Base-by-base conservation (phyloP, 176 grass and related monocot species). In the Raddia guianensis region DNA sequence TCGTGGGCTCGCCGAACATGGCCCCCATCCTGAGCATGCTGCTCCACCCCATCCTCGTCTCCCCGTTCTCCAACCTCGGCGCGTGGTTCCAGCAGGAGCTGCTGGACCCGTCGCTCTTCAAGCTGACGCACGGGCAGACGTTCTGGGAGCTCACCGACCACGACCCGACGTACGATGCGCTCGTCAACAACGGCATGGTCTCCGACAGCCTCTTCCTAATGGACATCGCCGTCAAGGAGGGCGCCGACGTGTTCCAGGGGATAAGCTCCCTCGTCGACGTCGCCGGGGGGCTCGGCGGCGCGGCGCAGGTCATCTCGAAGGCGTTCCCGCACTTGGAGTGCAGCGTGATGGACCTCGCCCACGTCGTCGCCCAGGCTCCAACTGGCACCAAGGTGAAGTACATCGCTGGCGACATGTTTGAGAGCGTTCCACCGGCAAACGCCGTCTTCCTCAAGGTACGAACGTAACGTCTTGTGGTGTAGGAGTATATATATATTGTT, bases 381-480 rank as follows among this genome's bases (percentile, higher is more conserved):
- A 33, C 0, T 2, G 16, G 55, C 42, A 66, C 58, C 1, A 4
- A 58, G 2, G 87, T 95, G 66, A 12, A 91, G 49, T 89, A 74
- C 9, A 44, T 88, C 14, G 74, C 50, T 5, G 89, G 89, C 0
- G 72, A 85, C 34, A 91, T 94, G 92, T 91, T 94, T 64, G 62
- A 79, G 42, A 54, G 10, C 54, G 7, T 95, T 51, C 89, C 93
- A 20, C 21, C 63, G 1, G 89, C 93, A 3, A 9, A 87, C 9
- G 89, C 70, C 34, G n/a, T 91, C 3, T 76, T 95, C 3, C 52
- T 95, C 7, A 95, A 91, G 78, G 93, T 94, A 80, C n/a, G 27
- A 0, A 27, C 27, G 27, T 27, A 27, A 27, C 27, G 27, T 27
- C n/a, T n/a, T n/a, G n/a, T n/a, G n/a, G n/a, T n/a, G n/a, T n/a